A percentile compares a stretch with the other conserved stretches of the same genome.
These are phyloP conservation scores for Reticulascus tulasneorum DNA, from an alignment of 2,329 filamentous ascomycete species.

Conservation along the genomic window DNA sequence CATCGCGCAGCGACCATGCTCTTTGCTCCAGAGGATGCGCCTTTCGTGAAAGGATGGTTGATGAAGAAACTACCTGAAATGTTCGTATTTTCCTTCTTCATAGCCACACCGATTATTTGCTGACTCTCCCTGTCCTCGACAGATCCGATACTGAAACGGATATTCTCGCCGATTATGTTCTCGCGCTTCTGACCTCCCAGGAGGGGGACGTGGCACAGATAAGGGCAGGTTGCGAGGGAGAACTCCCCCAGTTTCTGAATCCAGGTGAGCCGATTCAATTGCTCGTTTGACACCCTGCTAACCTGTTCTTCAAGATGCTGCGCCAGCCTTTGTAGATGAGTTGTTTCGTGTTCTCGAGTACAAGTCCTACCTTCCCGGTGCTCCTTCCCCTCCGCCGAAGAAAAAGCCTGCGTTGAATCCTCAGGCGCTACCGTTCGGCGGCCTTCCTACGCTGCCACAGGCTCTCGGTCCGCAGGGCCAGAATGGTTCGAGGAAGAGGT, in stretches of 20 bases:
- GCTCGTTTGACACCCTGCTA: background rate
- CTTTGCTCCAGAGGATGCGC: constrained; percentile 58
- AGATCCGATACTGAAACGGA: constrained; percentile 78
- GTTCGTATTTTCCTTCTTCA: constrained; percentile 3
- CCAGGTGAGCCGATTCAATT: constrained; percentile 46
- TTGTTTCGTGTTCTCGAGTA: constrained; percentile 63
- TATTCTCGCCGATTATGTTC: constrained; percentile 80
- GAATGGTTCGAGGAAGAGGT: constrained; percentile 27
- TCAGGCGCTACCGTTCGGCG: constrained; percentile 10
- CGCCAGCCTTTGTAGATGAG: constrained; percentile 49
- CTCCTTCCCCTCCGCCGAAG: constrained; percentile 35
- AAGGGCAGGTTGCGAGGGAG: constrained; percentile 63
- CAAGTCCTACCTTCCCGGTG: constrained; percentile 58
- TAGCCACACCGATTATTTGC: background rate
- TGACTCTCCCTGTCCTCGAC: constrained; percentile 2
- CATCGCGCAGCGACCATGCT: constrained; percentile 46
- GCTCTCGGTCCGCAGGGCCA: constrained; percentile 15
- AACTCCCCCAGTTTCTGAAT: constrained; percentile 72
- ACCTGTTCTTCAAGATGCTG: background rate
- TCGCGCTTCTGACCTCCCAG: constrained; percentile 64
- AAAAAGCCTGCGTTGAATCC: constrained; percentile 13
- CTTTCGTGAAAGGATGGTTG: constrained; percentile 70
- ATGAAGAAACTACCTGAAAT: constrained; percentile 44
- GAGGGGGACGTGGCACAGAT: constrained; percentile 64
- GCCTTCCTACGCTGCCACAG: constrained; percentile 8